A percentile compares a stretch with the other conserved stretches of the same genome.
Conservation (phyloP, 352 stramenopile genomes). For the Globisporangium viniferum region DNA sequence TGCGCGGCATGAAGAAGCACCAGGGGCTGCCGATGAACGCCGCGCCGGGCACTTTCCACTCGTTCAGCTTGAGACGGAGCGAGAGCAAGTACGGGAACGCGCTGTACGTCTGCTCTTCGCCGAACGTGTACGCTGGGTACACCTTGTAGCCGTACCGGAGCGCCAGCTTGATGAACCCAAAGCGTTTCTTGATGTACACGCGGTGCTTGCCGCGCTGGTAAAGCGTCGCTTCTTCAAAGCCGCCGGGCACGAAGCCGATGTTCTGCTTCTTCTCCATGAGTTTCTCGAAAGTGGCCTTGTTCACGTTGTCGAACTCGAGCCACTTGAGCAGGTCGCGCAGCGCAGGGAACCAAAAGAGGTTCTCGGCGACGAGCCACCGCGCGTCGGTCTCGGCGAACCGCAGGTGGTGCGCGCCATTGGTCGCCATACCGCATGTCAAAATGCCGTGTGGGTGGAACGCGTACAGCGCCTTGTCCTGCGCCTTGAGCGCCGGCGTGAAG, state of each 20-base stretch:
- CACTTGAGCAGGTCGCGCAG: slow-evolving; percentile 70
- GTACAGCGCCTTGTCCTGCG: slow-evolving; percentile 44
- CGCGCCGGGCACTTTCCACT: slow-evolving; percentile 78
- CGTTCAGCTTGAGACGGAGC: slow-evolving; percentile 79
- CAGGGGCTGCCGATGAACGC: slow-evolving; percentile 66
- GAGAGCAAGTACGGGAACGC: slow-evolving; percentile 81
- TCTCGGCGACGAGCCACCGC: slow-evolving; percentile 64
- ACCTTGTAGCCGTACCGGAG: slow-evolving; percentile 90
- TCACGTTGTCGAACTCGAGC: slow-evolving; percentile 56
- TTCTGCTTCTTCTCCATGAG: slow-evolving; percentile 61
- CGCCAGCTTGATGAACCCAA: slow-evolving; percentile 93
- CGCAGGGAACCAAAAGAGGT: slow-evolving; percentile 66
- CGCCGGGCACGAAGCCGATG: slow-evolving; percentile 84
- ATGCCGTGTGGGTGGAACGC: slow-evolving; percentile 71
- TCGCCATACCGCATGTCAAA: slow-evolving; percentile 44
- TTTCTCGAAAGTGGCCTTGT: slow-evolving; percentile 42
- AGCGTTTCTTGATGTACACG: slow-evolving; percentile 89
- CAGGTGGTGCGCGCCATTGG: slow-evolving; percentile 55
- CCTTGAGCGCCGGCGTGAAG: slow-evolving; percentile 31
- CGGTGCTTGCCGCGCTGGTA: slow-evolving; percentile 78
- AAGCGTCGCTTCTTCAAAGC: slow-evolving; percentile 94
- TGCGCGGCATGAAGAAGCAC: slow-evolving; percentile 84
- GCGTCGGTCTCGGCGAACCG: slow-evolving; percentile 42
- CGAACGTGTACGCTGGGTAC: slow-evolving; percentile 91
- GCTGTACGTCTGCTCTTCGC: slow-evolving; percentile 86